These are phyloP conservation scores for Tulasnella sp. DNA, from an alignment of 768 basidiomycete genomes.

Conservation along the genomic window DNA sequence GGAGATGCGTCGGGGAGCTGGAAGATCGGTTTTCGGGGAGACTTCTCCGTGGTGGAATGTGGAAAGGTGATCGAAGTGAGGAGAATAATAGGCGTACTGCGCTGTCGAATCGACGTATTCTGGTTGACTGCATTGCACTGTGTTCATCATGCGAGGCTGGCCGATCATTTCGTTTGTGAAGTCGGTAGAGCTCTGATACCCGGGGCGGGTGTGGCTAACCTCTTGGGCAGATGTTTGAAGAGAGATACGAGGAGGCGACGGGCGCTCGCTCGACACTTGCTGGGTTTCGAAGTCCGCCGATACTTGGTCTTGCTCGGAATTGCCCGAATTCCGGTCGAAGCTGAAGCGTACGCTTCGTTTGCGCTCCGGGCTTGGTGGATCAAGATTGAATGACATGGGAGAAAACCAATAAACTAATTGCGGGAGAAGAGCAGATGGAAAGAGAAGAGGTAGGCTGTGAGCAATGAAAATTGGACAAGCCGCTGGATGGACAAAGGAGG, in stretches of 20 bases:
- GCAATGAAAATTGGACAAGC: neutral
- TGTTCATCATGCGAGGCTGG: neutral
- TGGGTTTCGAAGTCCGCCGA: neutral
- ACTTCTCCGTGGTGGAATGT: neutral
- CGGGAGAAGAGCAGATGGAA: neutral
- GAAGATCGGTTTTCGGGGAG: neutral
- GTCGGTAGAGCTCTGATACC: neutral
- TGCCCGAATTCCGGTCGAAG: constrained; percentile 1
- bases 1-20: no score
- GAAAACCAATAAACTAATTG: neutral
- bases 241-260: neutral
- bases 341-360: constrained; percentile 8
- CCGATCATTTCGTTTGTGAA: neutral
- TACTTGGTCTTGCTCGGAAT: neutral
- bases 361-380: neutral
- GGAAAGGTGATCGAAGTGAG: neutral
- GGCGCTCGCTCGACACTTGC: neutral
- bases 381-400: neutral
- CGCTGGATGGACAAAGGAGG: neutral
- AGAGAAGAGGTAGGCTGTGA: neutral
- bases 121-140: neutral
- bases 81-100: neutral
- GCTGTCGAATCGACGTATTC: neutral
- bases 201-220: neutral
- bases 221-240: neutral